These are phyloP conservation scores for Saturnispora besseyi DNA, from an alignment of 805 yeast species.

Conservation along the genomic window DNA sequence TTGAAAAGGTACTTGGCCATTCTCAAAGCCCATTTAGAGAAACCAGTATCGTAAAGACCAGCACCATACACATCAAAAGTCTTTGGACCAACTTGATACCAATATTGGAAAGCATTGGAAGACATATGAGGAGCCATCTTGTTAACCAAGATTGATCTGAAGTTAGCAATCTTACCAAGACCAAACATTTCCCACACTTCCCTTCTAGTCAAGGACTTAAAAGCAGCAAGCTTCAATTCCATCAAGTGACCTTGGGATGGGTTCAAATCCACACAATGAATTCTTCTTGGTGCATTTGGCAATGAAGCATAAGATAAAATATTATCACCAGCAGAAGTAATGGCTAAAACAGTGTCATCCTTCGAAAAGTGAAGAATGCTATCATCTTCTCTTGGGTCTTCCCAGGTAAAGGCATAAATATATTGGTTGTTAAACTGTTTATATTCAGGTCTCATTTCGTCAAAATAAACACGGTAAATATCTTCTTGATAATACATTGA, in stretches of 20 bases:
- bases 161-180: conserved; percentile 52
- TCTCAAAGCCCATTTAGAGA: conserved; percentile 79
- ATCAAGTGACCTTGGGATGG: conserved; percentile 76
- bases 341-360: conserved; percentile 68
- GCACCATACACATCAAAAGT: conserved; percentile 46
- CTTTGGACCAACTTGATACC: conserved; percentile 55
- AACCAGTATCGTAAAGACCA: conserved; percentile 76
- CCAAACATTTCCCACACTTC: conserved; percentile 75
- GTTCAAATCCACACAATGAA: conserved; percentile 79
- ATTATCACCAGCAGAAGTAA: conserved; percentile 84
- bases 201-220: conserved; percentile 45
- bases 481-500: conserved; percentile 72
- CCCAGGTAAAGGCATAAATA: conserved; percentile 87
- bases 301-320: conserved; percentile 63
- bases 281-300: conserved; percentile 63
- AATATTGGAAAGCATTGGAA: conserved; percentile 72
- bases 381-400: conserved; percentile 77
- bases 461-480: conserved; percentile 72
- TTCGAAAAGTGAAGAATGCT: conserved; percentile 50
- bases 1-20: conserved; percentile 53
- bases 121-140: conserved; percentile 64
- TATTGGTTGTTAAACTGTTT: conserved; percentile 70
- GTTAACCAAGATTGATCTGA: conserved; percentile 41
- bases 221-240: conserved; percentile 68
- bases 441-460: conserved; percentile 58